Conservation (phyloP, 2,329 filamentous ascomycete species). For the Claviceps sp. region DNA sequence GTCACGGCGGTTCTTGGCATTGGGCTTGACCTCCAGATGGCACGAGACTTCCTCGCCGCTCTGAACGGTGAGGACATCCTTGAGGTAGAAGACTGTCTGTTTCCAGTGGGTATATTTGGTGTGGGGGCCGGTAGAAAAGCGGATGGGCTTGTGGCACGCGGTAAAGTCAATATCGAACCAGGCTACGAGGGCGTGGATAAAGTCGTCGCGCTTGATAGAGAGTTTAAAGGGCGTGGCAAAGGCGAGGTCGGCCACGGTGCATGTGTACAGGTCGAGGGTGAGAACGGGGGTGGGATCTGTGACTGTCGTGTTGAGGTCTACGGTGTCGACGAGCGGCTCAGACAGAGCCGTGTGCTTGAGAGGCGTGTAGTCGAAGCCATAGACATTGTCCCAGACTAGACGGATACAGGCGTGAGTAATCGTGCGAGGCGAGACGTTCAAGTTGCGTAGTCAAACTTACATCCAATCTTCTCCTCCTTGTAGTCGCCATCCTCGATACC, state of each 20-base stretch:
- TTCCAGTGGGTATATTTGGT: slow-evolving; percentile 99
- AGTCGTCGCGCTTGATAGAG: slow-evolving; percentile 71
- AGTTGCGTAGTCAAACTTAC: slow-evolving; percentile 38
- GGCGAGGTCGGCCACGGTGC: slow-evolving; percentile 67
- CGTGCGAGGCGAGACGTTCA: too few relatives aligned
- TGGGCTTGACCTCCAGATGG: slow-evolving; percentile 69
- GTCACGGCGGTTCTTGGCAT: slow-evolving; percentile 86
- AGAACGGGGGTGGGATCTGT: slow-evolving; percentile 80
- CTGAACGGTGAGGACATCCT: slow-evolving; percentile 84
- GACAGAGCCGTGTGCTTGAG: slow-evolving; percentile 88
- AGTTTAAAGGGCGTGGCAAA: slow-evolving; percentile 73
- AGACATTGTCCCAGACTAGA: slow-evolving; percentile 97
- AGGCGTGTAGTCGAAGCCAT: slow-evolving; percentile 91
- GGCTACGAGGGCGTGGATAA: slow-evolving; percentile 87
- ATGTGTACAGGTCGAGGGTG: slow-evolving; percentile 86
- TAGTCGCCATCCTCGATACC: slow-evolving; percentile 98
- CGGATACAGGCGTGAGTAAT: neutral
- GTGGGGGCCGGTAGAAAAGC: slow-evolving; percentile 93
- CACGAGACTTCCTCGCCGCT: slow-evolving; percentile 69
- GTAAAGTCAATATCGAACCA: slow-evolving; percentile 99
- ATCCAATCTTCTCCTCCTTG: slow-evolving; percentile 99
- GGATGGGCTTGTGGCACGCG: slow-evolving; percentile 94
- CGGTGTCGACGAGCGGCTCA: slow-evolving; percentile 93
- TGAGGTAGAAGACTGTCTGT: slow-evolving; percentile 96
- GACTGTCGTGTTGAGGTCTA: slow-evolving; percentile 92